Base-by-base conservation (phyloP, 345 rosid species). In the Citrus australasica region DNA sequence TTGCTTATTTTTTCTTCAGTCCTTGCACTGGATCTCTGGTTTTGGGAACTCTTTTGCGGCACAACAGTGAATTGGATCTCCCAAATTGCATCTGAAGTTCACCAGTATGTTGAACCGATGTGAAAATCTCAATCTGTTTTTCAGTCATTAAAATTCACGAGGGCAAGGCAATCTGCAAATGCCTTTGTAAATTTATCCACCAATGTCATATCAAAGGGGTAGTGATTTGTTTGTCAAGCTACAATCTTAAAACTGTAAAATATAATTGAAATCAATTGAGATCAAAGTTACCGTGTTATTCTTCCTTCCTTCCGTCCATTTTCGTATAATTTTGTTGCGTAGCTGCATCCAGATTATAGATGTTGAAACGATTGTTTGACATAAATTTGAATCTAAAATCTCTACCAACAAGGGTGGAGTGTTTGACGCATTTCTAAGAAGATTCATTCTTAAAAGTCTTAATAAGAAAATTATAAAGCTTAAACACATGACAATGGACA, bases 11-110 rank as follows among this genome's bases (percentile, higher is more conserved):
- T 92, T 81, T 93, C 96, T 9, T 85, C 88, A 0, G 88, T 93
- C 9, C 97, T 95, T 7, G 99, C 97, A 0, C 2, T 93, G 66
- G 98, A 93, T 84, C 94, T 96, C 71, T 93, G 91, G 92, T 89
- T 91, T 48, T 93, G 97, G 98, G 96, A 89, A 82, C 89, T 90
- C 21, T 93, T 96, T 79, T 87, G 87, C 27, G 89, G 87, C 79
- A 85, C 90, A 2, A 79, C 93, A 1, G 88, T 88, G 71, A 81
- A 82, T 59, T 93, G 89, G 93, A 69, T 89, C 73, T 87, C 95
- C 1, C 85, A 91, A 59, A 67, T 82, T 46, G 92, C 87, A 6
- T 72, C 76, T 1, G 84, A 84, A 77, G 60, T 91, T 69, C 51
- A 75, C 58, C 86, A 75, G 17, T 84, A 88, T 68, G 73, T 89